A percentile compares a stretch with the other conserved stretches of the same genome.
These are phyloP conservation scores for Skeletonema tropicum DNA, from an alignment of 108 stramenopile species.

Conservation along the genomic window DNA sequence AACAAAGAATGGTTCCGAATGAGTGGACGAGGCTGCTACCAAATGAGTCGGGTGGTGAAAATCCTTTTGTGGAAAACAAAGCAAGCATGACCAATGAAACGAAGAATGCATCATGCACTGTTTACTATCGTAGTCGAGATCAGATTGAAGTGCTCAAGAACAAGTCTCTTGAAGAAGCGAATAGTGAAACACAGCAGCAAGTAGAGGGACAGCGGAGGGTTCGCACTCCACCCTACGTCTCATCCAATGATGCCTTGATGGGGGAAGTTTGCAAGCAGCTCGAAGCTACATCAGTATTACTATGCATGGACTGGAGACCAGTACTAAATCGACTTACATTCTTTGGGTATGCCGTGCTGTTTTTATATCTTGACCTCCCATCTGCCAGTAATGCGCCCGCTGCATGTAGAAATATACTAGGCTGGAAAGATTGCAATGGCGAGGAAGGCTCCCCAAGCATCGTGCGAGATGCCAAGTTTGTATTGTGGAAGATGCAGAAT, in stretches of 20 bases:
- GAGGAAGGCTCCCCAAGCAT: neutral
- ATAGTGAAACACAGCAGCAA: neutral
- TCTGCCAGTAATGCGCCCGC: neutral
- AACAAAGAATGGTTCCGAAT: neutral
- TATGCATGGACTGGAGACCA: neutral
- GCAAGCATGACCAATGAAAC: neutral
- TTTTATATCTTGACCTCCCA: neutral
- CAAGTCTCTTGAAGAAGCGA: neutral
- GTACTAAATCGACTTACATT: neutral
- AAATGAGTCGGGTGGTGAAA: neutral
- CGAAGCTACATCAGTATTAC: neutral
- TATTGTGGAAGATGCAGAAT: conserved; percentile 7
- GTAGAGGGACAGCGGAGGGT: neutral
- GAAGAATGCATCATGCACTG: neutral
- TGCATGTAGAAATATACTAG: neutral
- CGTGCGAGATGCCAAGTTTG: neutral
- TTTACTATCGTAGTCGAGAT: neutral
- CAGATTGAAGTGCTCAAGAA: conserved; percentile 3
- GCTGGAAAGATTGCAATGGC: neutral
- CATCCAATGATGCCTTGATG: neutral
- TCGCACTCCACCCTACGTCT: neutral
- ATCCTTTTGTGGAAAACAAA: conserved; percentile 3
- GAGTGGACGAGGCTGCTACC: conserved; percentile 12
- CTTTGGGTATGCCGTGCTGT: neutral
- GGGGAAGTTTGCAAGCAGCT: neutral